phyloP scores from a whole-genome alignment of 1,284 basidiomycete species.

The Ustilago shanxiensis region DNA sequence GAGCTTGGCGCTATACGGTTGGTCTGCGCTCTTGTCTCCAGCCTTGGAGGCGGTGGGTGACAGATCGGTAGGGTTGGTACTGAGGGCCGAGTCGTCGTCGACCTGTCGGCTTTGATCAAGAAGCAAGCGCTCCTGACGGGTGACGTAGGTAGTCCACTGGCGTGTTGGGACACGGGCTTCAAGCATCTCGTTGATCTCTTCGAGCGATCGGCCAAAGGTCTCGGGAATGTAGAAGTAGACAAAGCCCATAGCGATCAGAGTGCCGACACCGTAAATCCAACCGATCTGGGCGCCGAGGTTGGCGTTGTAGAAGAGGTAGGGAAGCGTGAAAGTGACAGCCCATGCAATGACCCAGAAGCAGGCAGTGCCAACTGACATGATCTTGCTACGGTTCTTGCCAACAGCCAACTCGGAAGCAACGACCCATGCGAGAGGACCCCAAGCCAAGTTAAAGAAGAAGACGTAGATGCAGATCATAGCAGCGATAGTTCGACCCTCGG shows the following conservation, averaged over 20 bases:
- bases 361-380: constrained; percentile 72
- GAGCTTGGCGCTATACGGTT: constrained; percentile 15
- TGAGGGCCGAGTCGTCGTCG: constrained; percentile 25
- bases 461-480: constrained; percentile 73
- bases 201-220: constrained; percentile 58
- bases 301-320: constrained; percentile 66
- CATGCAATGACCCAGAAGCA: constrained; percentile 72
- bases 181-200: constrained; percentile 67
- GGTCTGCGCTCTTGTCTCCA: constrained; percentile 38
- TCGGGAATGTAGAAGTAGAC: constrained; percentile 72
- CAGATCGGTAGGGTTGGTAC: constrained; percentile 31
- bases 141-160: constrained; percentile 56
- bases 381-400: constrained; percentile 72
- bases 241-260: constrained; percentile 70
- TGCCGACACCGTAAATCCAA: constrained; percentile 70
- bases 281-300: constrained; percentile 71
- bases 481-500: constrained; percentile 70
- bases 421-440: constrained; percentile 72
- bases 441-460: constrained; percentile 72
- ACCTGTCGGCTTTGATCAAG: constrained; percentile 41
- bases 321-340: constrained; percentile 70
- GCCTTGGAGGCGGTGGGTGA: constrained; percentile 25
- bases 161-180: constrained; percentile 55
- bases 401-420: constrained; percentile 70
- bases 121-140: constrained; percentile 39